phyloP scores from a whole-genome alignment of 2,329 filamentous ascomycete genomes.

The Diaporthe vexans region DNA sequence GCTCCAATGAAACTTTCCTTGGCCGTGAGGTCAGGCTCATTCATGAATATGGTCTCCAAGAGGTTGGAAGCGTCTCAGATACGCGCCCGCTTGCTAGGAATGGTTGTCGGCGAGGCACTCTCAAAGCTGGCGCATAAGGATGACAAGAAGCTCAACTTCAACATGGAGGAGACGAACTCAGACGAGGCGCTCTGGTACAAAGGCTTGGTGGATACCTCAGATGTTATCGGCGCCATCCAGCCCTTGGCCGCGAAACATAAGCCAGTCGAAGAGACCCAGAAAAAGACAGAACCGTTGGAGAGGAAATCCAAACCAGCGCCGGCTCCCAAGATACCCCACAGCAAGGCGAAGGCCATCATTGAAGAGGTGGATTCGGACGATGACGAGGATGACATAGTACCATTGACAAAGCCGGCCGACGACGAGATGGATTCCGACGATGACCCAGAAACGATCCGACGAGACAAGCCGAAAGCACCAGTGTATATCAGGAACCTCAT shows the following conservation, averaged over 20 bases:
- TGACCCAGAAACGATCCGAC: slow-evolving; percentile 87
- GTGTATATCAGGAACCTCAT: slow-evolving; percentile 94
- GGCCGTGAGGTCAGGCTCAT: slow-evolving; percentile 78
- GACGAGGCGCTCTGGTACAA: slow-evolving; percentile 84
- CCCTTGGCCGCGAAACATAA: slow-evolving; percentile 55
- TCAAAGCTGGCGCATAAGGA: slow-evolving; percentile 75
- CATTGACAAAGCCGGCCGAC: slow-evolving; percentile 88
- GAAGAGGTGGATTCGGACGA: slow-evolving; percentile 75
- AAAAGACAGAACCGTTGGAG: slow-evolving; percentile 46
- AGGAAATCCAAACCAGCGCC: slow-evolving; percentile 48
- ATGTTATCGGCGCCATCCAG: slow-evolving; percentile 72
- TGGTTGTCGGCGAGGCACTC: slow-evolving; percentile 84
- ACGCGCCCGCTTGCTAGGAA: slow-evolving; percentile 85
- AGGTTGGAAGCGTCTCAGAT: slow-evolving; percentile 82
- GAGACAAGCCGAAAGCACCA: slow-evolving; percentile 85
- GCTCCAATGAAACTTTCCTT: slow-evolving; percentile 76
- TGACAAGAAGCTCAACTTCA: slow-evolving; percentile 84
- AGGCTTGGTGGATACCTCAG: slow-evolving; percentile 71
- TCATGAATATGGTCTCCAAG: slow-evolving; percentile 87
- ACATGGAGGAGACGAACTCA: slow-evolving; percentile 82
- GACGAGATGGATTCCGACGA: slow-evolving; percentile 94
- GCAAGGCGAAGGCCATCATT: slow-evolving; percentile 62
- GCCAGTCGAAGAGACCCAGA: slow-evolving; percentile 20
- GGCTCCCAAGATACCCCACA: slow-evolving; percentile 49
- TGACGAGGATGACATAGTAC: slow-evolving; percentile 77